Conservation (phyloP, 129 eudicot species). For the Centella asiatica region DNA sequence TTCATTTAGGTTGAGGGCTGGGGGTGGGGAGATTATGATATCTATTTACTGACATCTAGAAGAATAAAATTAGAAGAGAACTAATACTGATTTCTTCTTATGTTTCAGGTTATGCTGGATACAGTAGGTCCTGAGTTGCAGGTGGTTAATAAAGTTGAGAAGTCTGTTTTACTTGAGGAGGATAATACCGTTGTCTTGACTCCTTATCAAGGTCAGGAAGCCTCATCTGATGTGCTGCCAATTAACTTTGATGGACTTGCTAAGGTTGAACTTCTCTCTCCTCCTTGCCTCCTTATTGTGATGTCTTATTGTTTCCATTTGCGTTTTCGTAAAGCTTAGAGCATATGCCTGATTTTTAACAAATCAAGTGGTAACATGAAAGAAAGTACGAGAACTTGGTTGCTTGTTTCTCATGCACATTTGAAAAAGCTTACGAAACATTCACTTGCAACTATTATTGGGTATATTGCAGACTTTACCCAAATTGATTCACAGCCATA, state of each 20-base stretch:
- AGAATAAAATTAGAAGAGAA: background rate
- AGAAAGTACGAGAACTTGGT: no score
- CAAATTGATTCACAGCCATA: background rate
- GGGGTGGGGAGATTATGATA: no score
- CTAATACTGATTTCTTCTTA: background rate
- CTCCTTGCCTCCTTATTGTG: slow-evolving; percentile 8
- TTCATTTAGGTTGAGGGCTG: no score
- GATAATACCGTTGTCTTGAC: slow-evolving; percentile 72
- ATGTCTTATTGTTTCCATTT: background rate
- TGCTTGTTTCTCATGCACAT: no score
- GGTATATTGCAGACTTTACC: background rate
- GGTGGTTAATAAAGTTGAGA: slow-evolving; percentile 70
- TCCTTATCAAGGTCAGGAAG: slow-evolving; percentile 76
- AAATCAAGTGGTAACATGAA: no score
- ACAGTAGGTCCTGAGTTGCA: slow-evolving; percentile 89
- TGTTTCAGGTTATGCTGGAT: slow-evolving; percentile 84
- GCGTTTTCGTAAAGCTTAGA: background rate
- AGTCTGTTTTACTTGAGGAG: slow-evolving; percentile 57
- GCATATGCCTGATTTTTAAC: no score
- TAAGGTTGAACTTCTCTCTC: slow-evolving; percentile 42
- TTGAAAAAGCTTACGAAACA: no score
- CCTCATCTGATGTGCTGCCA: slow-evolving; percentile 67
- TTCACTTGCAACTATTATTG: no score
- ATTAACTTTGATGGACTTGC: slow-evolving; percentile 78
- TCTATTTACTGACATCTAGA: no score